phyloP scores from a whole-genome alignment of 176 grass and related monocot species.

The Oryza glaberrima region DNA sequence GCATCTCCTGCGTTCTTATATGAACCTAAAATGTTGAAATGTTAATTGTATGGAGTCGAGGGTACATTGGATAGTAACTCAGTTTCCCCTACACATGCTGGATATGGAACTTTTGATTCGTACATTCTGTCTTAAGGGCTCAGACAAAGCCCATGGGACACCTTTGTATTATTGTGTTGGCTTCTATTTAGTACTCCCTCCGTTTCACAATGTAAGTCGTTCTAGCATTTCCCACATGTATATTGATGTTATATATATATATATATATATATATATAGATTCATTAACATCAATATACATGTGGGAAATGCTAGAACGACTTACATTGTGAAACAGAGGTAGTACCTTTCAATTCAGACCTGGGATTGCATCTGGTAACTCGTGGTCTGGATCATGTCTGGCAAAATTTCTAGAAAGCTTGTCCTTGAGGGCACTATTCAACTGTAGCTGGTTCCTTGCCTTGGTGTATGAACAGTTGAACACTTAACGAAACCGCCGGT shows the following conservation, averaged over 20 bases:
- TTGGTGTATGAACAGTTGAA: neutral
- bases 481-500: neutral
- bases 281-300: too few species aligned
- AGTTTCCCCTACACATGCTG: neutral
- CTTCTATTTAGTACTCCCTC: neutral
- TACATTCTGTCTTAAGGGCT: neutral
- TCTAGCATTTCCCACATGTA: too few species aligned
- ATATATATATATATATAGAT: too few species aligned
- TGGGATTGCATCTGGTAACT: neutral
- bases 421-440: neutral
- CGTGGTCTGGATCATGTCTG: neutral
- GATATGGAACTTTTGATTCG: neutral
- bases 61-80: conserved; percentile 11
- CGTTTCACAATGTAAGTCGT: too few species aligned
- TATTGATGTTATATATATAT: too few species aligned
- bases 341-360: conserved; percentile 23
- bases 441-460: neutral
- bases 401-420: neutral
- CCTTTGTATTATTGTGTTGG: conserved; percentile 28
- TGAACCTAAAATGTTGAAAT: neutral
- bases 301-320: too few species aligned
- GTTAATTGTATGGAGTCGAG: neutral
- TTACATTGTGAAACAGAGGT: too few species aligned
- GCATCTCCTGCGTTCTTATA: neutral
- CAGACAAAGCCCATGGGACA: conserved; percentile 4